These are phyloP conservation scores for Phytophthora hybrid DNA, from an alignment of 352 stramenopile genomes.

Conservation along the genomic window DNA sequence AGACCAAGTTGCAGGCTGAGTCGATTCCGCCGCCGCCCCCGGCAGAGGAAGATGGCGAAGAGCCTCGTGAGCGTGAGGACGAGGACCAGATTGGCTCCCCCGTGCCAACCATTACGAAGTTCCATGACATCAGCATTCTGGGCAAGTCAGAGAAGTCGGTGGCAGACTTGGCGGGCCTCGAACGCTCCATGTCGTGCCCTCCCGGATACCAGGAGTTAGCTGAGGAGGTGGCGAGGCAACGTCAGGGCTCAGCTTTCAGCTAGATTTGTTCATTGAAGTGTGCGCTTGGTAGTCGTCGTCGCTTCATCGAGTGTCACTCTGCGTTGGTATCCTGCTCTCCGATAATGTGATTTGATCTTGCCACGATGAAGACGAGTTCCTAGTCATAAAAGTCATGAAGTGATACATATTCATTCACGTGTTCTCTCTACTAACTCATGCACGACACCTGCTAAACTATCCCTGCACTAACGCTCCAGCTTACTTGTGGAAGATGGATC, in stretches of 20 bases:
- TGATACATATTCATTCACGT: slow-evolving; percentile 40
- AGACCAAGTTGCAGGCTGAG: slow-evolving; percentile 41
- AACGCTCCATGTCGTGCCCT: slow-evolving; percentile 83
- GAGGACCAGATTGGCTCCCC: slow-evolving; percentile 40
- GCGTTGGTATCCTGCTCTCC: not conserved
- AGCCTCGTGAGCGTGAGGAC: slow-evolving; percentile 33
- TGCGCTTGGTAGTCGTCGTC: slow-evolving; percentile 13
- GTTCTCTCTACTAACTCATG: slow-evolving; percentile 38
- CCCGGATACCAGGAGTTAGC: slow-evolving; percentile 75
- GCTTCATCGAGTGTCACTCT: slow-evolving; percentile 12
- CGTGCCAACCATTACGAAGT: slow-evolving; percentile 73
- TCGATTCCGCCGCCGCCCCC: slow-evolving; percentile 26
- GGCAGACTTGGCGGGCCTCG: slow-evolving; percentile 62
- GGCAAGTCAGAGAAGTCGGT: slow-evolving; percentile 81
- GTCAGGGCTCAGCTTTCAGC: slow-evolving; percentile 36
- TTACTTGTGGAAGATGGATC: slow-evolving; percentile 90
- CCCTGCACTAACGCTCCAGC: slow-evolving; percentile 7
- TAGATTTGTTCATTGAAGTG: slow-evolving; percentile 10
- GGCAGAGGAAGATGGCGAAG: slow-evolving; percentile 32
- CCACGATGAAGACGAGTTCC: not conserved
- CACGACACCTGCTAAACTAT: slow-evolving; percentile 35
- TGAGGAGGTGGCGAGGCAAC: slow-evolving; percentile 38
- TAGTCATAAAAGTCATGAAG: slow-evolving; percentile 28
- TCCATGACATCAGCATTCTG: slow-evolving; percentile 84
- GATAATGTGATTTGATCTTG: too few species aligned